Evolutionary conservation across 352 stramenopile genomes (phyloP).

Genomic region (Phytopythium ostracodes): DNA sequence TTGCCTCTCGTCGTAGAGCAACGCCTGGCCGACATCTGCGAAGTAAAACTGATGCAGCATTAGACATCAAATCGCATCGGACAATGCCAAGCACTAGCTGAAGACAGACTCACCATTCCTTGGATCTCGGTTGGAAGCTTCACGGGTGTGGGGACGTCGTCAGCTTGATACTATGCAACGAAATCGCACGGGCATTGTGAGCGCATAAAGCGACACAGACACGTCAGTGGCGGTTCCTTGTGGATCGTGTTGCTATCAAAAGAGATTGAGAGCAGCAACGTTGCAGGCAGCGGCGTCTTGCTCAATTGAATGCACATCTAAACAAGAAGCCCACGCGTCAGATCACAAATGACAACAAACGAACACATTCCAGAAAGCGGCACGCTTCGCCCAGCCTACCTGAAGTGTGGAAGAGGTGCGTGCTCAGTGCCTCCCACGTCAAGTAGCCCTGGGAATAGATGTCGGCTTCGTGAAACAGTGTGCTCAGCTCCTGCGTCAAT

Average conservation of each 20-base stretch:
- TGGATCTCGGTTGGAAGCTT: constrained; percentile 8
- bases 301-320: not conserved
- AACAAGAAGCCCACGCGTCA: not conserved
- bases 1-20: constrained; percentile 28
- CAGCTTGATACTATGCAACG: not conserved
- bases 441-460: constrained; percentile 21
- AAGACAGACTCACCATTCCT: constrained; percentile 27
- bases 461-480: constrained; percentile 39
- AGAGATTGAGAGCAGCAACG: not conserved
- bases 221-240: not conserved
- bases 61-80: not conserved
- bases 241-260: not conserved
- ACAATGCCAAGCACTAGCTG: not conserved
- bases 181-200: not conserved
- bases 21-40: constrained; percentile 27
- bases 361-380: not conserved
- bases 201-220: too few relatives aligned
- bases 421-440: constrained; percentile 45
- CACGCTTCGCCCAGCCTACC: constrained; percentile 25
- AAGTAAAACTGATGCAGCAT: constrained; percentile 23
- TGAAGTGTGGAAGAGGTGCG: constrained; percentile 32
- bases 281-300: not conserved
- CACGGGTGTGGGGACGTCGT: not conserved
- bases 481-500: constrained; percentile 27
- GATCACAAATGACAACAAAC: not conserved